Percentiles rank a stretch among this genome's conserved stretches.
phyloP scores from a whole-genome alignment of 23 red algal species.

The Gracilaria vermiculophylla region DNA sequence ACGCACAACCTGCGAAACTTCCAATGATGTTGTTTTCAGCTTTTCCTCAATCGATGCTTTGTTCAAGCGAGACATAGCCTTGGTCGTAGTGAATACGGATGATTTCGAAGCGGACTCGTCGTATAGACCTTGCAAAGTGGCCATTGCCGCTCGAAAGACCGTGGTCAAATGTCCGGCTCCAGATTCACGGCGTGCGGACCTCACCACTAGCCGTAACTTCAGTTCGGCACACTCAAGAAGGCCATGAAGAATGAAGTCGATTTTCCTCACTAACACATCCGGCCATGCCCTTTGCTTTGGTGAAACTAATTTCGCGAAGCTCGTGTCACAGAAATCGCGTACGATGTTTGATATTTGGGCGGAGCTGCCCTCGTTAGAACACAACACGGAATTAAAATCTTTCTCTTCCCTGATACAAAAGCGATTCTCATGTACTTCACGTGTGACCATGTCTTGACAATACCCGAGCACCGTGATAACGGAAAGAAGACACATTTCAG shows the following conservation, averaged over 20 bases:
- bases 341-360: conserved; percentile 10
- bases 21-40: background rate
- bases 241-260: conserved; percentile 8
- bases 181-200: background rate
- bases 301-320: conserved; percentile 13
- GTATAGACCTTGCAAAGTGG: background rate
- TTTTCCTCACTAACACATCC: conserved; percentile 22
- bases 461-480: background rate
- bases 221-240: conserved; percentile 5
- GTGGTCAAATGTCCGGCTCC: background rate
- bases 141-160: background rate
- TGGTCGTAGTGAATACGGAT: background rate
- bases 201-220: background rate
- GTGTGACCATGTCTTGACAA: background rate
- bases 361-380: background rate
- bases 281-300: conserved; percentile 11
- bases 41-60: conserved; percentile 9
- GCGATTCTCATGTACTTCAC: background rate
- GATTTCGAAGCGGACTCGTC: background rate
- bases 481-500: conserved; percentile 11
- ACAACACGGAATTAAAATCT: background rate
- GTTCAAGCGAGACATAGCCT: conserved; percentile 10
- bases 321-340: conserved; percentile 1
- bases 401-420: background rate
- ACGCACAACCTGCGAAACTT: conserved; percentile 24